Percentiles rank a stretch among this genome's conserved stretches.
Conservation (phyloP, 2,329 filamentous ascomycete species). For the Fusarium sp. region DNA sequence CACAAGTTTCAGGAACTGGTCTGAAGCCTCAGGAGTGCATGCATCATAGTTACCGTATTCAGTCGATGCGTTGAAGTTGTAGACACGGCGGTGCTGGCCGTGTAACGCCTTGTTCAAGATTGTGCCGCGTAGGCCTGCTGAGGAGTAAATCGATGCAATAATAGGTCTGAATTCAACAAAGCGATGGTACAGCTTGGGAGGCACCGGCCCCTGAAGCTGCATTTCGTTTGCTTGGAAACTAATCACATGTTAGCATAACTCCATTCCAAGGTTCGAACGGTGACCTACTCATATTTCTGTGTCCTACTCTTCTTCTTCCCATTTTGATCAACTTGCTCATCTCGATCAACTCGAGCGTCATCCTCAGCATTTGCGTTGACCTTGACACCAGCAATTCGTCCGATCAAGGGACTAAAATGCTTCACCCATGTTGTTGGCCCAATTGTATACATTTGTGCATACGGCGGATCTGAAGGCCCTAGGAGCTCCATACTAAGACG, state of each 20-base stretch:
- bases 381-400: slow-evolving; percentile 80
- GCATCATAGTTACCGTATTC: slow-evolving; percentile 76
- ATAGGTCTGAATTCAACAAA: slow-evolving; percentile 95
- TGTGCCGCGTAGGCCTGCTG: slow-evolving; percentile 80
- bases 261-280: background rate
- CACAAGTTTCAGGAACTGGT: slow-evolving; percentile 86
- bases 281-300: slow-evolving; percentile 81
- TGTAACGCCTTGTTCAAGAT: slow-evolving; percentile 88
- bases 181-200: slow-evolving; percentile 84
- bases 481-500: slow-evolving; percentile 82
- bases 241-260: slow-evolving; percentile 24
- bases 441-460: slow-evolving; percentile 80
- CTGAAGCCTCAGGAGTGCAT: slow-evolving; percentile 77
- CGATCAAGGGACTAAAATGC: slow-evolving; percentile 91
- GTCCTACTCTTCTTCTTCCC: slow-evolving; percentile 64
- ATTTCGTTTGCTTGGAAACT: slow-evolving; percentile 95
- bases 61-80: slow-evolving; percentile 86
- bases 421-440: slow-evolving; percentile 82
- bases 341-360: slow-evolving; percentile 51
- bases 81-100: slow-evolving; percentile 89
- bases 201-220: slow-evolving; percentile 86
- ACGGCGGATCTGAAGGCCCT: slow-evolving; percentile 77
- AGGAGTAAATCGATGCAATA: slow-evolving; percentile 88
- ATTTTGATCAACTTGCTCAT: slow-evolving; percentile 38
- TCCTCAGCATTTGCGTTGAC: slow-evolving; percentile 71